Base-by-base conservation (phyloP, 441 rosid species). In the Populus tomentosa region DNA sequence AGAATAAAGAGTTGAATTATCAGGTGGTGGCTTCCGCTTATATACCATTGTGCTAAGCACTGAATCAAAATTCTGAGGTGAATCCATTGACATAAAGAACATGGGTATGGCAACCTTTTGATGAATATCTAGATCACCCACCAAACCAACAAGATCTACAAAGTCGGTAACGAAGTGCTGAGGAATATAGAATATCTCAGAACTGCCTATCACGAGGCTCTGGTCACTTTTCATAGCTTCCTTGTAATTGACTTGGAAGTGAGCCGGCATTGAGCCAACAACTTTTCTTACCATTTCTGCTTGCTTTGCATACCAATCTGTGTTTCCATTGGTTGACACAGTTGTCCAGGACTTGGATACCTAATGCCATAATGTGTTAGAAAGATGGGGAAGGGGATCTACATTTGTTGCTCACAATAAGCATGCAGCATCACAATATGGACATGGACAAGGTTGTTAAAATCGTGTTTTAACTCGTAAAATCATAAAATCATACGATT, bases 21-120 rank as follows among this genome's bases (percentile, higher is more conserved):
- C 63, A 3, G 92, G 28, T 7, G 90, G 85, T 38, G 80, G 84
- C 75, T 91, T 84, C 30, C n/a, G 70, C 87, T 95, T 80, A 79
- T 95, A 95, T 50, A 90, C 86, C 98, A 93, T 92, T 7, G 91
- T 83, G 71, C 81, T 80, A 18, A 95, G 87, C 65, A 90, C 90
- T 0, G 92, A 72, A 69, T 94, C 97, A 72, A 91, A 94, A 81
- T 94, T 89, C 86, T 86, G 88, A 9, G 89, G 86, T 0, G 84
- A 84, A 88, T 93, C 97, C 97, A 94, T 91, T 0, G 98, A 88
- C 75, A 88, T 46, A 81, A 90, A 94, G 89, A 94, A 91, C 97
- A 94, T 89, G 10, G 98, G 95, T 71, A 93, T 74, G 68, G 95
- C 95, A 20, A 94, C 91, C 76, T 94, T 92, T 78, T 92, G 81